Evolutionary conservation across 306 rosid species (phyloP), one percentile per base, ranked within the genome.

Genomic region (Acacia melanoxylon): DNA sequence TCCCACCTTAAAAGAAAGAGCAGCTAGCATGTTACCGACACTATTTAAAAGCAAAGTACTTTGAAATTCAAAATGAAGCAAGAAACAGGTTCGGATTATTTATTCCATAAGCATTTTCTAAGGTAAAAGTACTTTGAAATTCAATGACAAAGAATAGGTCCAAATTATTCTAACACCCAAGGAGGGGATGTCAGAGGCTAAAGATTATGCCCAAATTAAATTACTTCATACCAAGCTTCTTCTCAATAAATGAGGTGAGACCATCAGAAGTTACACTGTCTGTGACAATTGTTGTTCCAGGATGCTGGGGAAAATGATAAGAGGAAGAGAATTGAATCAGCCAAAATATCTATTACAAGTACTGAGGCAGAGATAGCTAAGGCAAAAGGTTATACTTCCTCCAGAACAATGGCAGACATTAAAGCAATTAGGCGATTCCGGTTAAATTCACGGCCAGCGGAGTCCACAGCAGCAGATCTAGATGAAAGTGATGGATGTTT

Each of bases 241-340:
- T 90, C 92, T 93, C 98, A 42, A 95, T 93, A 88, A 93, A 95
- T 35, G 90, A 80, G 86, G 98, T 92, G 67, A 95, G 93, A 73
- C 99, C 99, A 85, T 93, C 98, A 59, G 99, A 95, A 78, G 99
- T 95, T 81, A 95, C 99, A 76, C 99, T 95, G 87, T 95, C 99
- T 6, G 99, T 95, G 70, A 95, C 97, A 84, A 95, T 86, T 75
- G 96, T 95, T 84, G 99, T 95, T 86, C 96, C 91, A 48, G 98
- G 98, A 89, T 93, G 97, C 99, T 95, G 80, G 35, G 68, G 61
- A 83, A 79, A 69, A 76, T 29, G 66, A 78, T 61, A 71, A 52
- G 65, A 59, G 73, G 71, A 75, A 83, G 82, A 76, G 3, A 74
- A 37, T 46, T 76, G 65, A 44, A 37, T 71, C n/a, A 49, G 72